Percentiles rank a stretch among this genome's conserved stretches.
Conservation (phyloP, 345 rosid species). For the Durio zibethinus region DNA sequence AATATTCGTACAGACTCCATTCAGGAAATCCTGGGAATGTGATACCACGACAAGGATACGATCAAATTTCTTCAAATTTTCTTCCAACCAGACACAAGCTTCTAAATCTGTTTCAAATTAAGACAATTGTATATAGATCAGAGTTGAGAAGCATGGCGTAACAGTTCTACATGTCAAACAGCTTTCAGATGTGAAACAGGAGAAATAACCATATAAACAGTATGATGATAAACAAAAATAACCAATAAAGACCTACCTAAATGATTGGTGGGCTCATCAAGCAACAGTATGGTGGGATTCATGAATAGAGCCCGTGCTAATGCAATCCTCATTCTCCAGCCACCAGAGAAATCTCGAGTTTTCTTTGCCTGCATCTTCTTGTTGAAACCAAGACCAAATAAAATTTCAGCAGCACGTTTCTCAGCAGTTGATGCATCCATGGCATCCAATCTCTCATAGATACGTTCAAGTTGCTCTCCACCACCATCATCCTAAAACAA, state of each 20-base stretch:
- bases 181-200: neutral
- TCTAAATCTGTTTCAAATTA: slow-evolving; percentile 68
- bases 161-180: neutral
- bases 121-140: neutral
- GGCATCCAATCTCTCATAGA: slow-evolving; percentile 91
- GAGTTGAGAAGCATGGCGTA: neutral
- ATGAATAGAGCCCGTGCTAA: slow-evolving; percentile 92
- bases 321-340: slow-evolving; percentile 99
- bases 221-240: neutral
- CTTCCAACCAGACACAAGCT: slow-evolving; percentile 99
- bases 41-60: slow-evolving; percentile 93
- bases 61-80: slow-evolving; percentile 81
- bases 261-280: slow-evolving; percentile 98
- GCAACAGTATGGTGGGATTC: slow-evolving; percentile 87
- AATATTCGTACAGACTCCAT: slow-evolving; percentile 94
- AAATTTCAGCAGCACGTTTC: slow-evolving; percentile 96
- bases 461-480: slow-evolving; percentile 82
- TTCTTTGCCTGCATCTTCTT: slow-evolving; percentile 94
- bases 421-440: slow-evolving; percentile 96
- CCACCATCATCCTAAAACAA: slow-evolving; percentile 85
- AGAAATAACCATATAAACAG: neutral
- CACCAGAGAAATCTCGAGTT: slow-evolving; percentile 93
- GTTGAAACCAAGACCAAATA: slow-evolving; percentile 90
- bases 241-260: slow-evolving; percentile 48
- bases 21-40: slow-evolving; percentile 96